These are phyloP conservation scores for Penicillium atrosanguineum DNA, from an alignment of 495 filamentous ascomycete genomes.

Conservation along the genomic window DNA sequence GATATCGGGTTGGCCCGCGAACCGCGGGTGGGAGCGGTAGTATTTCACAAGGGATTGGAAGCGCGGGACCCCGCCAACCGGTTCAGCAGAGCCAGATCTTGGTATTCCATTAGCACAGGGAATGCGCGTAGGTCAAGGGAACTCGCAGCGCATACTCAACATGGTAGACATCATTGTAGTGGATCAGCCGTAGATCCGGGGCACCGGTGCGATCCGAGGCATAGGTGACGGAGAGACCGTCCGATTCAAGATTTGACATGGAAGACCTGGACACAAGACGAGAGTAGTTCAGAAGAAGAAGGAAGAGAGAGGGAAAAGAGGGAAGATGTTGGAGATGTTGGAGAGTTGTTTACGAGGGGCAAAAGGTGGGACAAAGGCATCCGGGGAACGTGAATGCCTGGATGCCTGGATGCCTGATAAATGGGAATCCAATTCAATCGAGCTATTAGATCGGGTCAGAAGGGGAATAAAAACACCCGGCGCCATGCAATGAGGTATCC, in stretches of 20 bases:
- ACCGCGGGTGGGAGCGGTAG: conserved; percentile 62
- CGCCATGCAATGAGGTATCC: conserved; percentile 32
- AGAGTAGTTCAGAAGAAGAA: background rate
- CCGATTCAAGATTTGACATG: conserved; percentile 32
- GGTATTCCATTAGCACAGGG: background rate
- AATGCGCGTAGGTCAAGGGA: background rate
- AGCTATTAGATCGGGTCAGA: background rate
- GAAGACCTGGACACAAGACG: background rate
- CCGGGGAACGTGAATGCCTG: background rate
- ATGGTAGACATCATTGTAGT: conserved; percentile 94
- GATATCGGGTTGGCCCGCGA: conserved; percentile 57
- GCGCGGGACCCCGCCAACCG: conserved; percentile 72
- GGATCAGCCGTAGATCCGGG: conserved; percentile 75
- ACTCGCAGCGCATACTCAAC: conserved; percentile 55
- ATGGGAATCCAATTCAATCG: background rate
- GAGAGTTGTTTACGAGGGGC: conserved; percentile 11
- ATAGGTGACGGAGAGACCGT: conserved; percentile 50
- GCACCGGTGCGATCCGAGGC: conserved; percentile 48
- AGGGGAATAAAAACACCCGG: conserved; percentile 3
- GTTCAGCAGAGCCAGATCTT: conserved; percentile 67
- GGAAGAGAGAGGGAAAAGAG: background rate
- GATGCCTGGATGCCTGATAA: conserved; percentile 14
- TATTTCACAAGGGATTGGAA: conserved; percentile 76
- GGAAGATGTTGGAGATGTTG: background rate
- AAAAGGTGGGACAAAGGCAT: conserved; percentile 5